Evolutionary conservation across 768 basidiomycete species (phyloP).

Genomic region (Paxillus ammoniavirescens): DNA sequence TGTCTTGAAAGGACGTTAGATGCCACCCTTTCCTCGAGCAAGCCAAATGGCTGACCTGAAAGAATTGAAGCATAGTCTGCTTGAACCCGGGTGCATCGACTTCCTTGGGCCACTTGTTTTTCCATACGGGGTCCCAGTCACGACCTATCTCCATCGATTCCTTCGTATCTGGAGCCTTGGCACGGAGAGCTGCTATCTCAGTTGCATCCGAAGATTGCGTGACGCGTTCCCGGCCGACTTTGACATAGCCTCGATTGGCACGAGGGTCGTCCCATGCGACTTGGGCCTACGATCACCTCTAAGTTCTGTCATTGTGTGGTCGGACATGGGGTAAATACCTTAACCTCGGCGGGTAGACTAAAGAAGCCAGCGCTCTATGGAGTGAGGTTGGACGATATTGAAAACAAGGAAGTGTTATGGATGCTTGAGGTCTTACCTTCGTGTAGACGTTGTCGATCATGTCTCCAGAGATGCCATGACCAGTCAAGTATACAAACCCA

Average conservation of each 20-base stretch:
- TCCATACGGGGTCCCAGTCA: conserved; percentile 76
- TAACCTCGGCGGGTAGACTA: conserved; percentile 54
- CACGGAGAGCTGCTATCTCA: conserved; percentile 74
- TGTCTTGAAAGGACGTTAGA: conserved; percentile 39
- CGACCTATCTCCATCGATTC: conserved; percentile 89
- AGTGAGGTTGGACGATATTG: not conserved
- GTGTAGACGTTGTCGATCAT: conserved; percentile 60
- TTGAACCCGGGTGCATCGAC: conserved; percentile 64
- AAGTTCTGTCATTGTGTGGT: not conserved
- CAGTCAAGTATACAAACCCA: conserved; percentile 76
- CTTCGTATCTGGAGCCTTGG: conserved; percentile 76
- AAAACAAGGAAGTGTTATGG: conserved; percentile 9
- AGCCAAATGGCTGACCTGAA: conserved; percentile 44
- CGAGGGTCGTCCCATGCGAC: conserved; percentile 85
- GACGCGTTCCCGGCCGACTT: conserved; percentile 78
- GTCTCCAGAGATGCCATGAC: conserved; percentile 64
- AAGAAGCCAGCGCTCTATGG: conserved; percentile 78
- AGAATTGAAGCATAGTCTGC: conserved; percentile 72
- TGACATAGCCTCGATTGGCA: conserved; percentile 82
- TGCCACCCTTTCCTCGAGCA: not conserved
- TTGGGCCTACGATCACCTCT: conserved; percentile 39
- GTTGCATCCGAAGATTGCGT: conserved; percentile 67
- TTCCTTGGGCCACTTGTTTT: conserved; percentile 79
- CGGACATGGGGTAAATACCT: conserved; percentile 37
- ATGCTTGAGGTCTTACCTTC: conserved; percentile 45